Conservation (phyloP, 805 yeast genomes). For the Starmerella gropengiesseri region DNA sequence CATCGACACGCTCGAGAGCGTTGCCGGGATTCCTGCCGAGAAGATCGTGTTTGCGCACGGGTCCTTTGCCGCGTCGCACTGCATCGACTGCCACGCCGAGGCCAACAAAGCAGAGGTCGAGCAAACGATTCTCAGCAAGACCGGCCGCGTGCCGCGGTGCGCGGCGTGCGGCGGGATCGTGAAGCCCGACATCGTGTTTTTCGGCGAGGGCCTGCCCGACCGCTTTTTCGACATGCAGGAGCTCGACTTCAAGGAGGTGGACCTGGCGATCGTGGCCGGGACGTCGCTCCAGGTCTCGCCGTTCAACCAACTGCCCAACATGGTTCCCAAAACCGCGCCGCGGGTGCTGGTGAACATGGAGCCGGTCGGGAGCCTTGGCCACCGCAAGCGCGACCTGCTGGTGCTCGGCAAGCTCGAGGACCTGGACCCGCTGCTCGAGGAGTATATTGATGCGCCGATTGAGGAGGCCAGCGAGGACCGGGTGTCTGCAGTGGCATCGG, state of each 20-base stretch:
- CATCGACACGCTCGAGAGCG: conserved; percentile 80
- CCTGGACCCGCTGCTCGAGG: conserved; percentile 7
- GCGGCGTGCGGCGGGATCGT: conserved; percentile 58
- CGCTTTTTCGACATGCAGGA: conserved; percentile 64
- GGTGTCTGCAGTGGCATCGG: too few relatives aligned
- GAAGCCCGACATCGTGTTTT: conserved; percentile 89
- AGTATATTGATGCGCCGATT: not conserved
- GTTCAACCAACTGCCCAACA: conserved; percentile 72
- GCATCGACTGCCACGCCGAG: conserved; percentile 58
- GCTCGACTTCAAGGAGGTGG: conserved; percentile 35
- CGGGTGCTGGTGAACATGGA: conserved; percentile 69
- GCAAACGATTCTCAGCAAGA: conserved; percentile 17
- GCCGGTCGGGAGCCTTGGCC: conserved; percentile 54
- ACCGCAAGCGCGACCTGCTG: conserved; percentile 52
- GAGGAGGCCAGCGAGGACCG: too few relatives aligned
- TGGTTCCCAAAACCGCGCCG: conserved; percentile 38
- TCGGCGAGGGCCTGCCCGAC: conserved; percentile 76
- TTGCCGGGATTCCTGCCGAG: conserved; percentile 62
- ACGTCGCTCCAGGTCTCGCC: conserved; percentile 85
- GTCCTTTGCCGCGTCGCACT: conserved; percentile 73
- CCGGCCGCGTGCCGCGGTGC: conserved; percentile 38
- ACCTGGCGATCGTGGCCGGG: conserved; percentile 80
- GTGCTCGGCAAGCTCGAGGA: conserved; percentile 54
- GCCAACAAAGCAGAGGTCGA: conserved; percentile 33
- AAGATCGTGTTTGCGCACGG: conserved; percentile 88